Base-by-base conservation (phyloP, 73 alveolate genomes). In the Paramecium primaurelia region DNA sequence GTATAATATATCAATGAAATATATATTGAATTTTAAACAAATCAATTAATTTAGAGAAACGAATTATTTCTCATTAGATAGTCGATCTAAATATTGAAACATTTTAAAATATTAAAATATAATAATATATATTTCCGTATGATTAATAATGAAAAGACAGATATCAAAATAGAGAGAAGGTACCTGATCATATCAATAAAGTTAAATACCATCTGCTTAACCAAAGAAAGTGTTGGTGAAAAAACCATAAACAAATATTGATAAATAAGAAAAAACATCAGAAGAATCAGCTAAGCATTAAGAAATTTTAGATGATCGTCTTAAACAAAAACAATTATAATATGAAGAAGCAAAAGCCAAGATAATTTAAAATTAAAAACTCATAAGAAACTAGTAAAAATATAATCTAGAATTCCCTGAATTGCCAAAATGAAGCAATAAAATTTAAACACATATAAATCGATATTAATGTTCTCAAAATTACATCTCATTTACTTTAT, bases 261-360 rank as follows among this genome's bases (percentile, higher is more conserved):
- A 64, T 14, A 64, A 28, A 34, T 64, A 64, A 26, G 84, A 64
- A 34, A 64, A 28, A 32, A 10, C 84, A 28, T 64, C 26, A 54
- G 69, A 54, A 54, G 20, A 54, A 54, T 18, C 1, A 28, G 28
- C 30, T 28, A 64, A 64, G 25, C 54, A 64, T 64, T 34, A 64
- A 64, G 84, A 64, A 18, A 64, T 64, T 28, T 64, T 64, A 26
- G 84, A 64, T 64, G 84, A 64, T 64, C 84, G 84, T 64, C 84
- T 32, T 64, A 64, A 64, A 64, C 42, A 12, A 32, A 64, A 64
- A 64, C 49, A 64, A 34, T 64, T 28, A 64, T 64, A 64, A 64
- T 64, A 64, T 8, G 45, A 64, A 28, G 84, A 64, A 64, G 84
- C 84, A 28, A 28, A 34, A 64, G 84, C 84, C 16, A 64, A 26